These are phyloP conservation scores for Begonia masoniana DNA, from an alignment of 306 rosid species.

Conservation along the genomic window DNA sequence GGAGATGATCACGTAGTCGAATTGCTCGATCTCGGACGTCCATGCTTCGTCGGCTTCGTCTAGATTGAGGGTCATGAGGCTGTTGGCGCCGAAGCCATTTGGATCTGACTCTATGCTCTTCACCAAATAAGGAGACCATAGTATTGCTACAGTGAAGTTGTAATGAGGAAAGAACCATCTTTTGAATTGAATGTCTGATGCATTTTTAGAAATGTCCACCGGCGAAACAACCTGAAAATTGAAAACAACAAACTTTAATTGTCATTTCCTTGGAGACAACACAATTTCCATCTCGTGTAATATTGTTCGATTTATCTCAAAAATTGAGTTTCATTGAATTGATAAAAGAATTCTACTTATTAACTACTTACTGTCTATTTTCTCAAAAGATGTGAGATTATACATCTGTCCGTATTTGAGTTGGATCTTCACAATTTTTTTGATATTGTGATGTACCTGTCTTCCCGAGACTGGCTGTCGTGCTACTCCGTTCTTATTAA, in stretches of 20 bases:
- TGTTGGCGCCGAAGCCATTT: conserved; percentile 29
- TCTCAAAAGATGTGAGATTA: no score
- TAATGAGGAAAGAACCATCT: conserved; percentile 40
- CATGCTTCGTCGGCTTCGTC: conserved; percentile 59
- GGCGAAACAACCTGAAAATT: conserved; percentile 52
- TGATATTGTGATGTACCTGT: no score
- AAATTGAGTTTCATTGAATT: no score
- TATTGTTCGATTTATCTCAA: no score
- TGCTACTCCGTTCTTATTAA: no score
- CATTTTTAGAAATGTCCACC: conserved; percentile 34
- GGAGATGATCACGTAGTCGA: conserved; percentile 65
- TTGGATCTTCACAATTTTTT: no score
- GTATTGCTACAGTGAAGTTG: conserved; percentile 51
- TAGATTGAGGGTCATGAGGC: conserved; percentile 49
- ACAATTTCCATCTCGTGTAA: no score
- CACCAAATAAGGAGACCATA: conserved; percentile 78
- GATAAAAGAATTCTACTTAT: no score
- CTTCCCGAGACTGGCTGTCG: no score
- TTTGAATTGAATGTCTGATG: conserved; percentile 34
- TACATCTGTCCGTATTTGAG: no score
- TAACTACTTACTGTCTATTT: no score
- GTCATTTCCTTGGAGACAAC: neutral
- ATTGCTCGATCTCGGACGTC: conserved; percentile 32
- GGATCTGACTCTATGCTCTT: conserved; percentile 33
- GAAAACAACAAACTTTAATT: neutral